Evolutionary conservation across 192 early-diverging fungal species (phyloP).

Genomic region (Entomortierella beljakovae): DNA sequence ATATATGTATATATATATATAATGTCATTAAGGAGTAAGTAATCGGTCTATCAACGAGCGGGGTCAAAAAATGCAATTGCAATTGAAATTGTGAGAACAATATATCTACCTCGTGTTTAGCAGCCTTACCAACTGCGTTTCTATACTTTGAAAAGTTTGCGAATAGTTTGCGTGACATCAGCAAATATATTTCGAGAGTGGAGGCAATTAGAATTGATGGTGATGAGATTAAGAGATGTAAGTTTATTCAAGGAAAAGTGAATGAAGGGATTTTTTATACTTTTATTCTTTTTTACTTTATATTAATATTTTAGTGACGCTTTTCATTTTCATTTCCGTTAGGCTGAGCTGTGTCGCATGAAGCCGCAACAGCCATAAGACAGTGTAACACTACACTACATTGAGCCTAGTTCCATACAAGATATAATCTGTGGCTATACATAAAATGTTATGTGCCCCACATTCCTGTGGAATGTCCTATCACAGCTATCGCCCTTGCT

Average conservation of each 20-base stretch:
- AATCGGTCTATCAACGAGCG: not conserved
- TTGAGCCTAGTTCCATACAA: too few relatives aligned
- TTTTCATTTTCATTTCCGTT: too few relatives aligned
- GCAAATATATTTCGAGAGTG: not conserved
- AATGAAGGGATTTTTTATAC: not conserved
- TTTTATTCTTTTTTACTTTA: too few relatives aligned
- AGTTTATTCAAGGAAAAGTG: not conserved
- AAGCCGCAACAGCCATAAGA: too few relatives aligned
- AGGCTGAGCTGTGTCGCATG: too few relatives aligned
- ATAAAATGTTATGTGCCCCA: too few relatives aligned
- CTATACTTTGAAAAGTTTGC: slow-evolving; percentile 58
- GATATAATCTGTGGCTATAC: too few relatives aligned
- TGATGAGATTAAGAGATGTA: not conserved
- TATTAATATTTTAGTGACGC: too few relatives aligned
- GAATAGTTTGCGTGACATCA: slow-evolving; percentile 36
- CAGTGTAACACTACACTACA: too few relatives aligned
- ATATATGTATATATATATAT: not conserved
- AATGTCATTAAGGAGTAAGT: not conserved
- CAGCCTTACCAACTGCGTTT: slow-evolving; percentile 56
- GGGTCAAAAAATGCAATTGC: not conserved
- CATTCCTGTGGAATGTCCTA: too few relatives aligned
- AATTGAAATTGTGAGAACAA: not conserved
- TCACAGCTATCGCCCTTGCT: too few relatives aligned
- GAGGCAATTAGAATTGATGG: not conserved
- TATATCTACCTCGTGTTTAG: slow-evolving; percentile 56